Conservation (phyloP, 768 basidiomycete species). For the Mycena latifolia region DNA sequence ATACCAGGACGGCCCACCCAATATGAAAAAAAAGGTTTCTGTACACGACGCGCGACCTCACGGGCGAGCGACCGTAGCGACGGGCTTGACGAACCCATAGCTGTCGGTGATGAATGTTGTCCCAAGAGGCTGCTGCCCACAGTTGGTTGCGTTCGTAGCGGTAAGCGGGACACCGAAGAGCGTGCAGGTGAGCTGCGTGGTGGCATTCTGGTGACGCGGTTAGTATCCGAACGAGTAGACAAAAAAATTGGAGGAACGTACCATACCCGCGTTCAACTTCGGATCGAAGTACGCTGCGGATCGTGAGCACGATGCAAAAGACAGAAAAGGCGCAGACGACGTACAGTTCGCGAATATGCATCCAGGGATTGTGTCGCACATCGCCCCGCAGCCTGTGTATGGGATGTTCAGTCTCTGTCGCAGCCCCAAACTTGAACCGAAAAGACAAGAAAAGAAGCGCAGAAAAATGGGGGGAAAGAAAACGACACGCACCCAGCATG, state of each 20-base stretch:
- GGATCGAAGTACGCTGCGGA: no score
- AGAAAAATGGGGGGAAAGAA: not conserved
- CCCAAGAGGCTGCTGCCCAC: not conserved
- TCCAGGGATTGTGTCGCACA: slow-evolving; percentile 12
- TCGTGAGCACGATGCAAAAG: no score
- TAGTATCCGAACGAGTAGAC: not conserved
- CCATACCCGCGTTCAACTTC: no score
- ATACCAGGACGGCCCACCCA: no score
- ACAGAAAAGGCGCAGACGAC: no score
- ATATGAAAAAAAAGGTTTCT: no score
- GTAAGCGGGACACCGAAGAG: slow-evolving; percentile 7
- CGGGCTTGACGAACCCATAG: slow-evolving; percentile 1
- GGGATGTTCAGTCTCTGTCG: not conserved
- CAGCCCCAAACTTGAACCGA: no score
- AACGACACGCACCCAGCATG: not conserved
- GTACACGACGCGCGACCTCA: no score
- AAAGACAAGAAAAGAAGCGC: not conserved
- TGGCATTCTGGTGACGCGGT: not conserved
- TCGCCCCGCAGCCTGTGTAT: not conserved
- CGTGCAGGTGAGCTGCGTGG: not conserved
- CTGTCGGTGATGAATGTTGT: not conserved
- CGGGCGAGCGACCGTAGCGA: not conserved
- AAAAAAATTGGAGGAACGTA: no score
- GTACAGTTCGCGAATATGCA: slow-evolving; percentile 15
- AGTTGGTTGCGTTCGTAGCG: slow-evolving; percentile 3